phyloP scores from a whole-genome alignment of 306 rosid genomes.

The Lathyrus tuberosus region DNA sequence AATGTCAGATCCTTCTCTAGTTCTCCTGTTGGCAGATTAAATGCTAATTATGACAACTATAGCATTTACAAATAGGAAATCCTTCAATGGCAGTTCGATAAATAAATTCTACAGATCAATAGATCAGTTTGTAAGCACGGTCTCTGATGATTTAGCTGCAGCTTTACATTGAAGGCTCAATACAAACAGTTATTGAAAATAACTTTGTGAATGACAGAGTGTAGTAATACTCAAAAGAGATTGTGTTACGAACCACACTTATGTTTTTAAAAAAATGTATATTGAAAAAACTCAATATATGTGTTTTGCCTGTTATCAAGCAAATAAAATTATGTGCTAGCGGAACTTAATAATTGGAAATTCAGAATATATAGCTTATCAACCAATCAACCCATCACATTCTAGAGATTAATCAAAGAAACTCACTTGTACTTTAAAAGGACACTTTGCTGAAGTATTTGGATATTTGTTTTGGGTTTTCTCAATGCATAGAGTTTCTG shows the following conservation, averaged over 20 bases:
- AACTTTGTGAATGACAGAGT: neutral
- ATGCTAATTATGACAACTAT: conserved; percentile 24
- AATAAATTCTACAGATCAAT: conserved; percentile 29
- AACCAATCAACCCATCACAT: conserved; percentile 10
- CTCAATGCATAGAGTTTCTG: conserved; percentile 95
- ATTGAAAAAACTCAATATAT: neutral
- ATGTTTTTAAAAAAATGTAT: neutral
- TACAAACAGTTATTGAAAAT: conserved; percentile 17
- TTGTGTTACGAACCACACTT: too few species aligned
- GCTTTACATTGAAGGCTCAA: conserved; percentile 6
- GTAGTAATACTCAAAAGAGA: conserved; percentile 17
- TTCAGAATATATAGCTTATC: conserved; percentile 17
- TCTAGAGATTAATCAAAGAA: conserved; percentile 27
- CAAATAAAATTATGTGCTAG: neutral
- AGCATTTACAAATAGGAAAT: conserved; percentile 19
- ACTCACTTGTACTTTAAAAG: conserved; percentile 96
- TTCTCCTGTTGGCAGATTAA: conserved; percentile 16
- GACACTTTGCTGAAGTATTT: conserved; percentile 96
- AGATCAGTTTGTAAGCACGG: conserved; percentile 8
- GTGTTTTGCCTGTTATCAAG: conserved; percentile 4
- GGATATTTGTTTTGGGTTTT: conserved; percentile 97
- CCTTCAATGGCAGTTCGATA: conserved; percentile 23
- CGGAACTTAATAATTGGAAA: conserved; percentile 28
- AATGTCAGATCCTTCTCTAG: conserved; percentile 22
- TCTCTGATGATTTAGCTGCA: conserved; percentile 28